Base-by-base conservation (phyloP, 2,329 filamentous ascomycete species). In the Cryphonectria nitschkei region DNA sequence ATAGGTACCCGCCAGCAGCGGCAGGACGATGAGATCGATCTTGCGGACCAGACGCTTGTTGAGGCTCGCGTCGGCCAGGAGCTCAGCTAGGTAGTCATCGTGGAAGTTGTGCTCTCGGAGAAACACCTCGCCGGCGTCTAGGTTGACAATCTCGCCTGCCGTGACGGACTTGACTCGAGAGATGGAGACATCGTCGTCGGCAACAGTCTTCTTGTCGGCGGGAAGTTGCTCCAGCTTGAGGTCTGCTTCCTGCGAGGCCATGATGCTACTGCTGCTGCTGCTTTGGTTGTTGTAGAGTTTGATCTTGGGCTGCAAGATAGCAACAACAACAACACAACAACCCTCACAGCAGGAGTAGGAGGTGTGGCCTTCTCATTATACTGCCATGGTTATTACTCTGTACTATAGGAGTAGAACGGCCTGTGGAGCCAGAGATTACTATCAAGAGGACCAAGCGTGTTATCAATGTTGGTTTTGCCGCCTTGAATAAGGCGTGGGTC, bases 11-110 rank as follows among this genome's bases (percentile, higher is more conserved):
- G 81, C 82, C 2, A 89, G 81, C 7, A 88, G 79, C 0, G 87
- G 87, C 72, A 88, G 80, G 11, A 89, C 74, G 0, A 82, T 75
- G 70, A 82, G 78, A 70, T 88, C 87, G 61, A 89, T 83, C 68
- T 84, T 85, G 22, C 82, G 79, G 37, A 82, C 78, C 8, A 82
- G 75, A 14, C 74, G 70, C 46, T 77, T 76, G 71, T 75, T 75
- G 50, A 71, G 68, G 14, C 73, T 73, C 32, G 80, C 75, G 72
- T 88, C 85, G 52, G 80, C 75, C 4, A 88, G 77, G 19, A 87
- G 77, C 32, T 81, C 80, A 29, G 65, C 60, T 9, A 74, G 68
- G 34, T 72, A 72, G 13, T 72, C 73, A 11, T 73, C 68, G 46
- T 62, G 62, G 19, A 68, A 72, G 52, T 70, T 70, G 46, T 73